Evolutionary conservation across 139 green algal genomes (phyloP).

Genomic region (Chlorella sp.): DNA sequence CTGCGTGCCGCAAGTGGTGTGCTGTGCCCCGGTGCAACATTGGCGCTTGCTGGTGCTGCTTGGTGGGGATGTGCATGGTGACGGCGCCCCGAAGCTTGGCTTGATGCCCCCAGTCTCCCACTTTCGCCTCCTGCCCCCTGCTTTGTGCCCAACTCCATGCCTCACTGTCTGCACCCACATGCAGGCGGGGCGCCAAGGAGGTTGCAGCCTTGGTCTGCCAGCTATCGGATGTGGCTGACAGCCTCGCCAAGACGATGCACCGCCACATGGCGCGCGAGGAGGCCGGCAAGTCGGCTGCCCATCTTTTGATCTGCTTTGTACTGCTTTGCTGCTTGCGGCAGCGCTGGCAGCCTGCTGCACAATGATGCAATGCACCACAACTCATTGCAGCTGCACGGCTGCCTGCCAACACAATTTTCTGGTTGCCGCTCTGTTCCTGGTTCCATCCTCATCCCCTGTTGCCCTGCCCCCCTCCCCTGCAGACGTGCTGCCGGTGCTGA

Average conservation of each 20-base stretch:
- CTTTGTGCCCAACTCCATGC: neutral
- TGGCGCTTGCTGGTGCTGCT: too few relatives aligned
- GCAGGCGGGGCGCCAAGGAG: conserved; percentile 65
- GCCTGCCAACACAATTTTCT: too few relatives aligned
- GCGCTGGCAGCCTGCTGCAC: too few relatives aligned
- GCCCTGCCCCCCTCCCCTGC: neutral
- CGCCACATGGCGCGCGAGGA: conserved; percentile 83
- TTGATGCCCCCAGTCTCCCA: neutral
- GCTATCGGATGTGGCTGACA: conserved; percentile 65
- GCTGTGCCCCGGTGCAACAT: too few relatives aligned
- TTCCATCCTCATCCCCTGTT: neutral
- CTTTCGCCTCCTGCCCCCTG: neutral
- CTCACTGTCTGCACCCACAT: too few relatives aligned
- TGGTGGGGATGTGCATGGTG: too few relatives aligned
- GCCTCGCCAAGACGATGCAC: conserved; percentile 56
- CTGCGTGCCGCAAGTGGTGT: too few relatives aligned
- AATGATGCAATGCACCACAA: too few relatives aligned
- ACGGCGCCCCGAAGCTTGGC: too few relatives aligned
- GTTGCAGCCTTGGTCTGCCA: conserved; percentile 69
- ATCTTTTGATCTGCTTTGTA: too few relatives aligned
- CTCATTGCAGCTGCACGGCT: too few relatives aligned
- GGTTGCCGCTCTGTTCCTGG: neutral
- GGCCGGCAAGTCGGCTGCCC: neutral
- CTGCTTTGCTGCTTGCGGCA: too few relatives aligned
- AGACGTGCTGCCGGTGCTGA: conserved; percentile 87